Base-by-base conservation (phyloP, 805 yeast genomes). In the Monosporozyma yasuniensis region DNA sequence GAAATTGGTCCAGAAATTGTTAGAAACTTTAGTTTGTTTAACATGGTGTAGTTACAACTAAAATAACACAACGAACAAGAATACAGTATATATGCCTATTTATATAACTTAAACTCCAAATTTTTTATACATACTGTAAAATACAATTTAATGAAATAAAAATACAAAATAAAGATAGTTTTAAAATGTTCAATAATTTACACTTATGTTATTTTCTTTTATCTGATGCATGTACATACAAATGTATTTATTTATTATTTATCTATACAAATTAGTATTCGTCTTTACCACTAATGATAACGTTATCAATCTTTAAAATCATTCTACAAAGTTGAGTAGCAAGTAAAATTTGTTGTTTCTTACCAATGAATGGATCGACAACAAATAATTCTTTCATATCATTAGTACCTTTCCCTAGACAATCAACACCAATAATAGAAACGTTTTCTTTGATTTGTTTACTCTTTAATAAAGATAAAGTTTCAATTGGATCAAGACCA, bases 1-100 rank as follows among this genome's bases (percentile, higher is more conserved):
- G 99, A 93, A 72, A 84, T 84, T 63, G 99, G 99, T 32, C 99
- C 99, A 50, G 87, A 86, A 61, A 93, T 93, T 62, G 99, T 95
- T 44, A 83, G 99, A 74, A 90, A 91, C 78, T 93, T 93, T 68
- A 88, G 96, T 46, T 75, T 93, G 56, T 91, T 93, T 75, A 84
- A 87, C 64, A 95, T 89, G 62, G 95, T 95, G 72, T 84, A 72
- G 63, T 16, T 6, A 1, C 22, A 35, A 8, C n/a, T 30, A 10
- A 30, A 9, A 30, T 30, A 11, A 30, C 52, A 54, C 34, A 22
- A 30, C 14, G 41, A 37, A 37, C 8, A 22, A 30, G 4, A 37
- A 18, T 18, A 18, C 23, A 18, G 11, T 37, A 18, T 37, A 18
- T 37, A 37, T 37, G 23, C 23, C 23, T 18, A 16, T 10, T 12